Evolutionary conservation across 225 moss, liverwort and hornwort species (phyloP).

Genomic region (Lunularia cruciata): DNA sequence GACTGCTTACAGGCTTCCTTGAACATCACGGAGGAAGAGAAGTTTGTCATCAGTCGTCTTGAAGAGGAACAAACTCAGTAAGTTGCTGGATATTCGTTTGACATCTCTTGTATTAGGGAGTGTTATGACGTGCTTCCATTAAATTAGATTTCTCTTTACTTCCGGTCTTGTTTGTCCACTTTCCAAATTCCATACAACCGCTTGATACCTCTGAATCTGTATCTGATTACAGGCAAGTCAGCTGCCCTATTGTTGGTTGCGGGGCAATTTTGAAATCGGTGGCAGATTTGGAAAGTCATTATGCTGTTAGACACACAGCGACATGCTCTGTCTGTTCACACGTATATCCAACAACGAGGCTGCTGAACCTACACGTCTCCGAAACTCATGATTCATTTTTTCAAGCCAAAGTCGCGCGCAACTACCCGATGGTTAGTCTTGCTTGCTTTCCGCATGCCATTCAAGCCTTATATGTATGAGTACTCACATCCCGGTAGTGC

Average conservation of each 20-base stretch:
- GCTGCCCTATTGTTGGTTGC: slow-evolving; percentile 67
- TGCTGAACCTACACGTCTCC: slow-evolving; percentile 79
- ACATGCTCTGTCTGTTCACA: slow-evolving; percentile 67
- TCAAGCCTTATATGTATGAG: too few species aligned
- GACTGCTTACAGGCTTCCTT: slow-evolving; percentile 51
- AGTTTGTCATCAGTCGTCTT: slow-evolving; percentile 54
- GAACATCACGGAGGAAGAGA: slow-evolving; percentile 81
- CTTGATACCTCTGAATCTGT: neutral
- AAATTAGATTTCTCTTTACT: too few species aligned
- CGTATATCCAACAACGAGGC: slow-evolving; percentile 70
- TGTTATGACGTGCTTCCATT: too few species aligned
- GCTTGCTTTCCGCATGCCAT: neutral
- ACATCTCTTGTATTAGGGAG: too few species aligned
- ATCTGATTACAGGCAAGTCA: slow-evolving; percentile 42
- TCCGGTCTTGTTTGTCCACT: too few species aligned
- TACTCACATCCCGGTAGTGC: too few species aligned
- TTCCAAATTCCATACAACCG: too few species aligned
- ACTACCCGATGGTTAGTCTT: slow-evolving; percentile 57
- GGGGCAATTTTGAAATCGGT: slow-evolving; percentile 56
- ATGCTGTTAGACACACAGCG: slow-evolving; percentile 64
- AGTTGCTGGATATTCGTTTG: neutral
- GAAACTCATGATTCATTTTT: slow-evolving; percentile 80
- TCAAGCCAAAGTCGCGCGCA: slow-evolving; percentile 72
- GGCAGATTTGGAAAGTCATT: slow-evolving; percentile 66
- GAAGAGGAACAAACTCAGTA: slow-evolving; percentile 73